Percentiles rank a stretch among this genome's conserved stretches.
Evolutionary conservation across 108 stramenopile genomes (phyloP).

Genomic region (Seminavis robusta): DNA sequence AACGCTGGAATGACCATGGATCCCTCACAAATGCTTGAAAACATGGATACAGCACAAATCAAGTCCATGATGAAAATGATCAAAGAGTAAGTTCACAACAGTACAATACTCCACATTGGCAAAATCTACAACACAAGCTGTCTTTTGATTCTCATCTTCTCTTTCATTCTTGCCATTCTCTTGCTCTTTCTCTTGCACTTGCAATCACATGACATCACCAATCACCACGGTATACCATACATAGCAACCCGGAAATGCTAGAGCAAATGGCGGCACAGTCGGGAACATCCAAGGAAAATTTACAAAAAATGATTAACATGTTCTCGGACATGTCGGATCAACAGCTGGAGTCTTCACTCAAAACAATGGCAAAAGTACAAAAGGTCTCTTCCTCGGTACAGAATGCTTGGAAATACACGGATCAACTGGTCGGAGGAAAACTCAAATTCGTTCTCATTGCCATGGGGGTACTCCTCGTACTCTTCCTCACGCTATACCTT

Average conservation of each 20-base stretch:
- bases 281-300: conserved; percentile 45
- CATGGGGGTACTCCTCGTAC: too few relatives aligned
- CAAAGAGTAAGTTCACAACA: too few relatives aligned
- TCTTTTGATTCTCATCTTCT: too few relatives aligned
- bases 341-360: conserved; percentile 55
- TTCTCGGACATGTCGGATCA: conserved; percentile 66
- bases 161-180: too few relatives aligned
- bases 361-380: conserved; percentile 41
- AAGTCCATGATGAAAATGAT: conserved; percentile 55
- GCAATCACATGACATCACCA: too few relatives aligned
- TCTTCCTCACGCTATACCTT: too few relatives aligned
- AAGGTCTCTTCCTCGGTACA: conserved; percentile 37
- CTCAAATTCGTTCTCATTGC: too few relatives aligned
- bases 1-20: conserved; percentile 24
- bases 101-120: too few relatives aligned
- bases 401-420: conserved; percentile 24
- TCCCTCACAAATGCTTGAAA: conserved; percentile 57
- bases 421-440: too few relatives aligned
- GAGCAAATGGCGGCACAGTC: conserved; percentile 46
- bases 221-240: too few relatives aligned
- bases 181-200: too few relatives aligned
- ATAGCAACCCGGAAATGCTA: conserved; percentile 76
- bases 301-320: conserved; percentile 52
- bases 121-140: too few relatives aligned
- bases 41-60: conserved; percentile 60